Evolutionary conservation across 2,329 filamentous ascomycete genomes (phyloP), one percentile per base, ranked within the genome.

Genomic region (Podosphaera fusca): DNA sequence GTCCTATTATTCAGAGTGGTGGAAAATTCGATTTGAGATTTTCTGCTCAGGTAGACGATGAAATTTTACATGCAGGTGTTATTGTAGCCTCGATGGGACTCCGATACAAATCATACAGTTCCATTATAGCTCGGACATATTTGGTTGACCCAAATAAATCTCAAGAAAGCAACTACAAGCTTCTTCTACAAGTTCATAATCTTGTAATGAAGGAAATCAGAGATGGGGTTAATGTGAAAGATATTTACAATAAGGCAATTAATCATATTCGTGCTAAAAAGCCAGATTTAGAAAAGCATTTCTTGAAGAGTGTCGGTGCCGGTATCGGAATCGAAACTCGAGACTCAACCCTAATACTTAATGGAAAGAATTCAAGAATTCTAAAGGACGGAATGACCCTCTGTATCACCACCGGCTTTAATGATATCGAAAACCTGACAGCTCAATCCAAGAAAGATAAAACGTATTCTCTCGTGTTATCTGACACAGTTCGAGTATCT

Each of bases 351-450:
- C 77, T 98, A 59, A 70, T 92, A 2, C 73, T 98, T 42, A 96
- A 87, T 65, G 84, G 75, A 59, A 98, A 98, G 73, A 96, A 89
- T 68, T 75, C 74, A 34, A 80, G 89, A 55, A 77, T 78, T 4
- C 73, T 98, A 58, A 94, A 90, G 70, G 94, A 96, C 66, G 94
- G 94, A 62, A 98, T 98, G 92, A 98, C 92, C 0, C 76, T 98
- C 10, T 85, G 84, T 65, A 80, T 98, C 64, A 88, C 86, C 36
- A 92, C 90, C 3, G 89, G 90, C 9, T 85, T 98, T 65, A 84
- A 81, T 59, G 89, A 96, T 66, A 79, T 98, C 52, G 82, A 88
- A 65, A 95, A 96, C 66, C 80, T 84, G 9, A 82, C 84, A 59
- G 81, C 88, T 0, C 87, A 94, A 68, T 88, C 94, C 69, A 94